A percentile compares a stretch with the other conserved stretches of the same genome.
These are phyloP conservation scores for Phaffia australis DNA, from an alignment of 768 basidiomycete genomes.

Conservation along the genomic window DNA sequence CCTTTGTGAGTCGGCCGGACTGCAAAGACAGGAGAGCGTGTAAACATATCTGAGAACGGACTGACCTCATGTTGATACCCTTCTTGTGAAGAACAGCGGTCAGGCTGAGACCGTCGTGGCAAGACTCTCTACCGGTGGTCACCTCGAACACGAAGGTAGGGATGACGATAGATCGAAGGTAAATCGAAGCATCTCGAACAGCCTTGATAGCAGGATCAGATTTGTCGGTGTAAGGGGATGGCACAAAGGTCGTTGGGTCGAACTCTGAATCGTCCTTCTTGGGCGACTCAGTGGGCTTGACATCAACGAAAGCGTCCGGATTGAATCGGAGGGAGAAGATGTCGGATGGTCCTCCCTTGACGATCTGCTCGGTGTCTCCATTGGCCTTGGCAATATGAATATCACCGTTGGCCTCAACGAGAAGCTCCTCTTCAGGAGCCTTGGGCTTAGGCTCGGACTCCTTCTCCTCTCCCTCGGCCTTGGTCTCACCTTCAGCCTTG, in stretches of 20 bases:
- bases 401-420: constrained; percentile 31
- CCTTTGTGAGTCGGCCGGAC: neutral
- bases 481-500: constrained; percentile 26
- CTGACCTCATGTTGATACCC: constrained; percentile 42
- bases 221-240: constrained; percentile 36
- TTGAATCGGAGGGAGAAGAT: constrained; percentile 40
- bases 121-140: constrained; percentile 32
- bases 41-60: neutral
- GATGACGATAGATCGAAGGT: constrained; percentile 38
- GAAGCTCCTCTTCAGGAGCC: constrained; percentile 29
- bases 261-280: constrained; percentile 20
- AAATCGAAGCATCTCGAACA: constrained; percentile 41
- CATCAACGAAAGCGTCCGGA: constrained; percentile 42
- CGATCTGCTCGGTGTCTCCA: constrained; percentile 31
- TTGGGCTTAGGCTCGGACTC: constrained; percentile 21
- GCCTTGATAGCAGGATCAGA: constrained; percentile 39
- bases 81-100: constrained; percentile 38
- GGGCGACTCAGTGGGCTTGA: constrained; percentile 26
- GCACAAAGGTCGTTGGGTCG: constrained; percentile 21
- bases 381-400: constrained; percentile 34
- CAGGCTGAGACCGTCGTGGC: constrained; percentile 38
- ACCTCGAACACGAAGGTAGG: constrained; percentile 38
- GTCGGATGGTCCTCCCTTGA: constrained; percentile 2
- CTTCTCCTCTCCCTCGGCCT: constrained; percentile 23
- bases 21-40: neutral